Evolutionary conservation across 306 rosid genomes (phyloP).

Genomic region (Rosa persica): DNA sequence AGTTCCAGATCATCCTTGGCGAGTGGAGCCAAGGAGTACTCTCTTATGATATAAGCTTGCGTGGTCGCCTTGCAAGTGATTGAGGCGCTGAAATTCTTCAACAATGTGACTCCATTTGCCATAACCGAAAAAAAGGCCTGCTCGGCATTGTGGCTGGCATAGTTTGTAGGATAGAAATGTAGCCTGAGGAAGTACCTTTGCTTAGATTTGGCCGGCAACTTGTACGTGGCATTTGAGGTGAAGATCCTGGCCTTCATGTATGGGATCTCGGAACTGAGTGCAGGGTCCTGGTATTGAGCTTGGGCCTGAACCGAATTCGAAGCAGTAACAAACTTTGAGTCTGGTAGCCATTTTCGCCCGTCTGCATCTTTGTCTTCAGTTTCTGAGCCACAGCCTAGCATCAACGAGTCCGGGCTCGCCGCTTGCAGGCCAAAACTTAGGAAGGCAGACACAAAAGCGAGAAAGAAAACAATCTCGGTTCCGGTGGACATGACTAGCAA

Average conservation of each 20-base stretch:
- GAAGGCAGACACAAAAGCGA: slow-evolving; percentile 14
- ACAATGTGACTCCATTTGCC: slow-evolving; percentile 32
- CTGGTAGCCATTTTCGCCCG: slow-evolving; percentile 44
- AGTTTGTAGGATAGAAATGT: slow-evolving; percentile 47
- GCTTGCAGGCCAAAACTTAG: slow-evolving; percentile 7
- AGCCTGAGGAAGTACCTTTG: slow-evolving; percentile 43
- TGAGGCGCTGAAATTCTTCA: slow-evolving; percentile 44
- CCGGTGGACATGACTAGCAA: slow-evolving; percentile 32
- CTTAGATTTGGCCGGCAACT: slow-evolving; percentile 29
- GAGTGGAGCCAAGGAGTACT: slow-evolving; percentile 32
- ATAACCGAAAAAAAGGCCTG: slow-evolving; percentile 35
- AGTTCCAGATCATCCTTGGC: slow-evolving; percentile 23
- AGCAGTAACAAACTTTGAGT: slow-evolving; percentile 25
- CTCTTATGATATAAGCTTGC: slow-evolving; percentile 42
- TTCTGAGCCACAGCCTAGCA: slow-evolving; percentile 36
- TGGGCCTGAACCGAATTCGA: slow-evolving; percentile 19
- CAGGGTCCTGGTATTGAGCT: slow-evolving; percentile 48
- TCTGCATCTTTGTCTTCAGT: slow-evolving; percentile 32
- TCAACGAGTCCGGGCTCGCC: slow-evolving; percentile 16
- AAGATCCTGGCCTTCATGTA: slow-evolving; percentile 46
- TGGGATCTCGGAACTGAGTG: slow-evolving; percentile 38
- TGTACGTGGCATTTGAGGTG: slow-evolving; percentile 38
- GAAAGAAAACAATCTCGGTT: slow-evolving; percentile 18
- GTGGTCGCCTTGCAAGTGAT: slow-evolving; percentile 43
- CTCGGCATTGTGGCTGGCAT: slow-evolving; percentile 39